These are phyloP conservation scores for Elongisporangium senticosum DNA, from an alignment of 352 stramenopile species.

Conservation along the genomic window DNA sequence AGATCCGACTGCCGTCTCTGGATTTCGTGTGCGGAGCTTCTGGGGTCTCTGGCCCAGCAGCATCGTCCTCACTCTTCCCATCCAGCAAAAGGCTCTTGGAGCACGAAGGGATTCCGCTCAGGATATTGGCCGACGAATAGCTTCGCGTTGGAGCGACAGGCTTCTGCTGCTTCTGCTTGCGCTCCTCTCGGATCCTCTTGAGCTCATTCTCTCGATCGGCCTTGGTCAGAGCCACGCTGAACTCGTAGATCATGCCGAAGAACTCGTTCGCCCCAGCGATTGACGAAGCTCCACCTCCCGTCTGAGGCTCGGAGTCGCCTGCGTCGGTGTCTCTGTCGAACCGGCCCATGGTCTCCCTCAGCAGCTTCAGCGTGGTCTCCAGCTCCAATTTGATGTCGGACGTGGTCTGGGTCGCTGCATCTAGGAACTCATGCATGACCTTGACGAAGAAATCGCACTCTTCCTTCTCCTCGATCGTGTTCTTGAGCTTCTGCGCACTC, in stretches of 20 bases:
- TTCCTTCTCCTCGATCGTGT: slow-evolving; percentile 69
- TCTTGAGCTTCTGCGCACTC: slow-evolving; percentile 64
- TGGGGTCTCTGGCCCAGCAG: slow-evolving; percentile 18
- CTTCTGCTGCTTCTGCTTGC: slow-evolving; percentile 42
- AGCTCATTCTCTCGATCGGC: slow-evolving; percentile 73
- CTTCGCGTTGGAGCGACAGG: slow-evolving; percentile 27
- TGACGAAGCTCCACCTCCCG: neutral
- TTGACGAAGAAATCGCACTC: slow-evolving; percentile 52
- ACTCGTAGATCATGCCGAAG: slow-evolving; percentile 72
- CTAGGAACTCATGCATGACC: slow-evolving; percentile 61
- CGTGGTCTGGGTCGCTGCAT: slow-evolving; percentile 24
- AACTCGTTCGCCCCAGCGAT: slow-evolving; percentile 41
- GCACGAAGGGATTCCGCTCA: slow-evolving; percentile 10
- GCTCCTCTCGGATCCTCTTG: slow-evolving; percentile 62
- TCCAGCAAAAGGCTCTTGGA: slow-evolving; percentile 3
- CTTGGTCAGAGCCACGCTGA: slow-evolving; percentile 71
- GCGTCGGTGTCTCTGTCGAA: slow-evolving; percentile 48
- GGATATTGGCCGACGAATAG: slow-evolving; percentile 17
- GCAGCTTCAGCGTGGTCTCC: slow-evolving; percentile 34
- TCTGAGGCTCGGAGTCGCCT: slow-evolving; percentile 7
- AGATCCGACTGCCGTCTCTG: slow-evolving; percentile 5
- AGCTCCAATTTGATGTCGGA: slow-evolving; percentile 37
- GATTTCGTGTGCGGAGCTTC: slow-evolving; percentile 14
- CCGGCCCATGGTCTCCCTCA: slow-evolving; percentile 54
- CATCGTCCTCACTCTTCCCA: slow-evolving; percentile 6